Evolutionary conservation across 306 rosid species (phyloP).

Genomic region (Purshia tridentata): DNA sequence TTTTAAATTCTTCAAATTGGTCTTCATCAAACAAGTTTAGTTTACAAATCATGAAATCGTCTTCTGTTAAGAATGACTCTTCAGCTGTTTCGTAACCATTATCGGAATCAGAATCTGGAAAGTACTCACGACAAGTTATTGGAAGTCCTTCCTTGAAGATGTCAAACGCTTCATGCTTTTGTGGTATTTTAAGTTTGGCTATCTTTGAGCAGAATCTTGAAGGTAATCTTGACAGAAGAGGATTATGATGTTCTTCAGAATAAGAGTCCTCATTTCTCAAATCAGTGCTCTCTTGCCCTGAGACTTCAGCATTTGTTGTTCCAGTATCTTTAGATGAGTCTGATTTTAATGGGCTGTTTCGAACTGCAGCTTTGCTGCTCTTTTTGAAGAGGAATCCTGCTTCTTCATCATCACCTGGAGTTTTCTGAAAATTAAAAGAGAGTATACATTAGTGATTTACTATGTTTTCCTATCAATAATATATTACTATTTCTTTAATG

Average conservation of each 20-base stretch:
- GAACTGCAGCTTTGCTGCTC: constrained; percentile 13
- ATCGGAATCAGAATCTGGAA: constrained; percentile 27
- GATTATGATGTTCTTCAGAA: constrained; percentile 26
- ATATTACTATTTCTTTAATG: background rate
- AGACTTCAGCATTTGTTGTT: constrained; percentile 12
- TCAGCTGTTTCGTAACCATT: constrained; percentile 79
- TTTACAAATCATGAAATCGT: constrained; percentile 71
- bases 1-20: constrained; percentile 33
- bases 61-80: constrained; percentile 64
- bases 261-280: constrained; percentile 29
- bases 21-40: constrained; percentile 60
- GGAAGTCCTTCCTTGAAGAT: constrained; percentile 27
- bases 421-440: constrained; percentile 44
- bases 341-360: constrained; percentile 29
- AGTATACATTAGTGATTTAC: background rate
- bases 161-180: constrained; percentile 25
- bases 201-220: constrained; percentile 45
- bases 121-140: constrained; percentile 13
- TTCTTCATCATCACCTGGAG: constrained; percentile 54
- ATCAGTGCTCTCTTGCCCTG: constrained; percentile 28
- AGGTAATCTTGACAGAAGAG: constrained; percentile 48
- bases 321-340: constrained; percentile 20
- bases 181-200: constrained; percentile 60
- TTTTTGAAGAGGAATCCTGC: constrained; percentile 29
- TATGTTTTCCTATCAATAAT: background rate